Base-by-base conservation (phyloP, 331 rosid species). In the Erythrophleum ivorense region DNA sequence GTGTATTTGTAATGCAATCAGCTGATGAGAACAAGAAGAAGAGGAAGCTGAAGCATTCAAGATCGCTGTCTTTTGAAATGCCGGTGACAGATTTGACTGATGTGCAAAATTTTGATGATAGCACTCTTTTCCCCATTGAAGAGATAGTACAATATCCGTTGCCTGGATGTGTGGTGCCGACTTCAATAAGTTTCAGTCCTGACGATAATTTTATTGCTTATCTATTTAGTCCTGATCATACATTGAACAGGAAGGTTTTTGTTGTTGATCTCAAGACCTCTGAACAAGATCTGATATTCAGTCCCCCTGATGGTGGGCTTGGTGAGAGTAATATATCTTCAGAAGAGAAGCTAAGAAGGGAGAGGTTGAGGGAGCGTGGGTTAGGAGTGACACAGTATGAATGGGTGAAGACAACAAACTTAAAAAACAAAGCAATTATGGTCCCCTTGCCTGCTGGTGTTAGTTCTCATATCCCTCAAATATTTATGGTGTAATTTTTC, bases 361-460 rank as follows among this genome's bases (percentile, higher is more conserved):
- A 96, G 89, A 94, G 99, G 87, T 85, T 87, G 90, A 90, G 97
- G 87, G 99, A 94, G 85, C 94, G 98, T 0, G 97, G 99, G 77
- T 84, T 94, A 84, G 99, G 98, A 78, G 99, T 96, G 57, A 96
- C 99, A 0, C 88, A 92, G 71, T 96, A 94, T 58, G 99, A 96
- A 84, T 96, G 99, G 99, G 88, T 94, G 84, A 94, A 96, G 81
- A 82, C 92, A 10, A 87, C 92, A n/a, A 87, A 89, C 85, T 75
- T 91, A 0, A 87, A 80, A 76, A 90, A 68, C 87, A 96, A 90
- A 84, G 83, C 88, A 70, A 84, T 93, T 75, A 84, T 96, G 92
- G 99, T 92, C 86, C 98, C 98, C n/a, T 92, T 94, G 90, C 99
- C 99, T 71, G 89, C 91, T 38, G 99, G 99, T 98, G 99, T 95